Percentiles rank a stretch among this genome's conserved stretches.
Conservation (phyloP, 2,329 filamentous ascomycete genomes). For the Xylogone sp. region DNA sequence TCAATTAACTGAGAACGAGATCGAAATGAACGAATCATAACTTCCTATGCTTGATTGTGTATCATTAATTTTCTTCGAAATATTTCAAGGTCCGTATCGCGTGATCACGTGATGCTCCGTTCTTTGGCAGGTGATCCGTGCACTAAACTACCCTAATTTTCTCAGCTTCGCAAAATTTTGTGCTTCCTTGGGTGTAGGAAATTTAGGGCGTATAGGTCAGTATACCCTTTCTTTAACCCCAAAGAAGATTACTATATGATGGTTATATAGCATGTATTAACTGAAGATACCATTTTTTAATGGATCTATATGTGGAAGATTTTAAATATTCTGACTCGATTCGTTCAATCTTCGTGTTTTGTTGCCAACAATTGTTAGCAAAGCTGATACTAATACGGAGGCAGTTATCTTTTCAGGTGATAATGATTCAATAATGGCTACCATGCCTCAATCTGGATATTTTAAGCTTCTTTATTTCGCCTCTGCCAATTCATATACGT, state of each 20-base stretch:
- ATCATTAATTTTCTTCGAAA: neutral
- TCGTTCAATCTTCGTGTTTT: neutral
- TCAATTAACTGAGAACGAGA: slow-evolving; percentile 7
- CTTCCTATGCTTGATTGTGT: neutral
- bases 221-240: neutral
- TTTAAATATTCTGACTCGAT: neutral
- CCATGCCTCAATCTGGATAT: slow-evolving; percentile 52
- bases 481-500: slow-evolving; percentile 66
- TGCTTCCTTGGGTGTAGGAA: too few relatives aligned
- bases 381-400: too few relatives aligned
- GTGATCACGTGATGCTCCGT: neutral
- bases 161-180: too few relatives aligned
- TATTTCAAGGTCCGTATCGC: neutral
- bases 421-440: slow-evolving; percentile 10
- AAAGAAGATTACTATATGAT: neutral
- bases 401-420: too few relatives aligned
- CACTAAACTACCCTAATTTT: too few relatives aligned
- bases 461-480: slow-evolving; percentile 85
- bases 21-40: slow-evolving; percentile 18
- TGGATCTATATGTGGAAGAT: neutral
- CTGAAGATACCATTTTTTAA: neutral
- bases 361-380: too few relatives aligned
- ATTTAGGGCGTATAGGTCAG: neutral
- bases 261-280: neutral
- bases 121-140: too few relatives aligned